These are phyloP conservation scores for Mallotus nudiflorus DNA, from an alignment of 345 rosid genomes.

Conservation along the genomic window DNA sequence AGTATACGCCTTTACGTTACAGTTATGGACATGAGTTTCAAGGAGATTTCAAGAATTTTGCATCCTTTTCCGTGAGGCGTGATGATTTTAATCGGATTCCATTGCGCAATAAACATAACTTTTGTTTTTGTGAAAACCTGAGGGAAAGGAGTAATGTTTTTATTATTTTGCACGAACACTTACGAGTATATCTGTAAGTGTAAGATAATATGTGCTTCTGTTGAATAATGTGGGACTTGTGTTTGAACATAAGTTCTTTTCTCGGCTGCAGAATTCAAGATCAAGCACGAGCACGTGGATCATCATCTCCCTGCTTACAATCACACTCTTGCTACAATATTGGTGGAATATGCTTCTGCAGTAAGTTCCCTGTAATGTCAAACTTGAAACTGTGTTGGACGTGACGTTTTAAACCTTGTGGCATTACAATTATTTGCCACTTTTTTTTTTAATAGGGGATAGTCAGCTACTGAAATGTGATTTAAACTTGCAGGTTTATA, in stretches of 20 bases:
- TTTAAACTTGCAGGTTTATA: slow-evolving; percentile 57
- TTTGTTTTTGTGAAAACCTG: too few relatives aligned
- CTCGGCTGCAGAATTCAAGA: slow-evolving; percentile 47
- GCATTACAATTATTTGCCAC: background rate
- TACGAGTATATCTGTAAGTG: background rate
- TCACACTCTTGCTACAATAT: slow-evolving; percentile 71
- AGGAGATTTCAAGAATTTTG: too few relatives aligned
- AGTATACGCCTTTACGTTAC: too few relatives aligned
- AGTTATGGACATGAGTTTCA: too few relatives aligned
- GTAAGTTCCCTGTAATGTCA: slow-evolving; percentile 44
- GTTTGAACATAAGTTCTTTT: too few relatives aligned
- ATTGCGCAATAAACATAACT: too few relatives aligned
- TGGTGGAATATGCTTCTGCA: slow-evolving; percentile 96
- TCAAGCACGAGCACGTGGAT: slow-evolving; percentile 31
- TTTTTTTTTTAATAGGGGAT: background rate
- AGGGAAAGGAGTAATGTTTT: too few relatives aligned
- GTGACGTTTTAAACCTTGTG: background rate
- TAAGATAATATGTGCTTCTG: background rate
- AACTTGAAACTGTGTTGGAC: background rate
- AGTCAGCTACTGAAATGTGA: slow-evolving; percentile 11
- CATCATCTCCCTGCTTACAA: slow-evolving; percentile 52
- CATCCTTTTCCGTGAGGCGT: too few relatives aligned
- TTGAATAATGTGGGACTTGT: background rate
- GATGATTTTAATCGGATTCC: too few relatives aligned
- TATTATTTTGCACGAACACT: background rate